Conservation (phyloP, 176 grass and related monocot genomes). For the Ampelocalamus luodianensis region DNA sequence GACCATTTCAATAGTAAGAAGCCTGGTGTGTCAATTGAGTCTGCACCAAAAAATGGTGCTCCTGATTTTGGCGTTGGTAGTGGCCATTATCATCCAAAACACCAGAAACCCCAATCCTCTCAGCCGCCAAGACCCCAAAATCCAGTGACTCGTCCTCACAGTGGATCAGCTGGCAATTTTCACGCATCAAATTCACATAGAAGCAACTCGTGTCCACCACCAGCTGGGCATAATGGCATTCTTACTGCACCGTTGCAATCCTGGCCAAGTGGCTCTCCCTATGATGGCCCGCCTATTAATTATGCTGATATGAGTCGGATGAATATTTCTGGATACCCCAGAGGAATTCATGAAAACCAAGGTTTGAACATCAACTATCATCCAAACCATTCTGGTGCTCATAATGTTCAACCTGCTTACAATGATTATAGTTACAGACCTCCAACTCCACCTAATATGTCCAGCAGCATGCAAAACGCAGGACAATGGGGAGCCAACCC, state of each 20-base stretch:
- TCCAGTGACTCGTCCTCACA: slow-evolving; percentile 45
- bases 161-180: slow-evolving; percentile 51
- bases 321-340: slow-evolving; percentile 66
- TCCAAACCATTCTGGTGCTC: slow-evolving; percentile 53
- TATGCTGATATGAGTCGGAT: slow-evolving; percentile 52
- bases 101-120: slow-evolving; percentile 53
- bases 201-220: slow-evolving; percentile 52
- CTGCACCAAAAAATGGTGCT: slow-evolving; percentile 46
- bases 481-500: slow-evolving; percentile 40
- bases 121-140: slow-evolving; percentile 53
- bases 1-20: slow-evolving; percentile 59
- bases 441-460: slow-evolving; percentile 48
- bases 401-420: slow-evolving; percentile 56
- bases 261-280: slow-evolving; percentile 53
- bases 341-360: slow-evolving; percentile 52
- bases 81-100: slow-evolving; percentile 48
- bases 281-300: slow-evolving; percentile 49
- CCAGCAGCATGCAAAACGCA: slow-evolving; percentile 56
- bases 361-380: slow-evolving; percentile 60
- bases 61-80: slow-evolving; percentile 43
- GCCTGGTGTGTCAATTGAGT: slow-evolving; percentile 46
- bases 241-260: slow-evolving; percentile 52
- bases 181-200: slow-evolving; percentile 61
- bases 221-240: slow-evolving; percentile 51
- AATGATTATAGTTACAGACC: slow-evolving; percentile 63